phyloP scores from a whole-genome alignment of 1,284 basidiomycete genomes.

The Cutaneotrichosporon cutaneum region DNA sequence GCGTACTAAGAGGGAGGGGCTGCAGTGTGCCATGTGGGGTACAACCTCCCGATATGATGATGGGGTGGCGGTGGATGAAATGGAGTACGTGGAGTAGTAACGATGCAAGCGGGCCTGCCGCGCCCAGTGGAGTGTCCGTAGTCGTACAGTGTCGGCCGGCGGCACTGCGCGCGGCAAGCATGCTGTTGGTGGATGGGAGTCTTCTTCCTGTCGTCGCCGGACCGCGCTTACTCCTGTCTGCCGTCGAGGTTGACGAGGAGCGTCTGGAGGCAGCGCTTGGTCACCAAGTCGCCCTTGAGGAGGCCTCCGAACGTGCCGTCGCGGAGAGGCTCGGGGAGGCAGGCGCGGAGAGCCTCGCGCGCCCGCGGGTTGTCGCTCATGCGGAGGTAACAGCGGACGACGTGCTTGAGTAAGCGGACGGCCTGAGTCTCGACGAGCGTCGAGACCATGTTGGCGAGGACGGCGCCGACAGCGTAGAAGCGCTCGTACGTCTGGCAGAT shows the following conservation, averaged over 20 bases:
- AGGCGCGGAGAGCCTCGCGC: conserved; percentile 90
- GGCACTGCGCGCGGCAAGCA: conserved; percentile 2
- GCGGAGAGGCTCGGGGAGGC: conserved; percentile 92
- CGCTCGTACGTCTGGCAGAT: conserved; percentile 99
- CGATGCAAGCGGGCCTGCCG: conserved; percentile 9
- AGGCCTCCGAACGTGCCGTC: conserved; percentile 91
- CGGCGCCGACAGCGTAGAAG: conserved; percentile 98
- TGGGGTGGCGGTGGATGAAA: background rate
- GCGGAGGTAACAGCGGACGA: conserved; percentile 94
- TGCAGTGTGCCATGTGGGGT: conserved; percentile 3
- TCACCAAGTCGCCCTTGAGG: conserved; percentile 94
- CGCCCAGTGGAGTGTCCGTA: conserved; percentile 8
- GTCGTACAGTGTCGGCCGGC: conserved; percentile 9
- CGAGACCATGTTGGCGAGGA: conserved; percentile 97
- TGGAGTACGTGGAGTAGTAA: background rate
- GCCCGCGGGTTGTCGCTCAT: conserved; percentile 95
- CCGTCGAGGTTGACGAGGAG: conserved; percentile 82
- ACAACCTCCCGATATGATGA: conserved; percentile 12
- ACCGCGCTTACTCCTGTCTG: conserved; percentile 44
- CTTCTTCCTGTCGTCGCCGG: background rate
- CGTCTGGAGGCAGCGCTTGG: conserved; percentile 92
- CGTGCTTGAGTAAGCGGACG: conserved; percentile 93
- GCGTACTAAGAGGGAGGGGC: conserved; percentile 12
- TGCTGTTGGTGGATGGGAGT: background rate
- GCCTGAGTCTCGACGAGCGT: conserved; percentile 97